phyloP scores from a whole-genome alignment of 805 yeast genomes.

The Barnettozyma pratensis region DNA sequence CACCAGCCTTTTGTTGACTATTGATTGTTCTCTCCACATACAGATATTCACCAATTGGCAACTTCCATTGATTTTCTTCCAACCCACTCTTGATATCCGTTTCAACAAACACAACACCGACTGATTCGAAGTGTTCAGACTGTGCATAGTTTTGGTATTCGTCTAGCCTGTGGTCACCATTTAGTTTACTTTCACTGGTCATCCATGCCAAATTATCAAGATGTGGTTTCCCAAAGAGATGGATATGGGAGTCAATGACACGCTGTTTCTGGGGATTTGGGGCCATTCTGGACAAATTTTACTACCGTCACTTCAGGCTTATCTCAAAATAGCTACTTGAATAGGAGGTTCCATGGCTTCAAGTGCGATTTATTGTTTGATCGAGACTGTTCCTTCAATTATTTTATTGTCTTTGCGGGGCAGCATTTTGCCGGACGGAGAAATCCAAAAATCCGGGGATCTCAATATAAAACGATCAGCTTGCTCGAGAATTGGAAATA shows the following conservation, averaged over 20 bases:
- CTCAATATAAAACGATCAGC: too few species aligned
- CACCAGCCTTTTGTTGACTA: slow-evolving; percentile 2
- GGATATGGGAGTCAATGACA: slow-evolving; percentile 20
- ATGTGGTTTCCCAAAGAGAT: slow-evolving; percentile 13
- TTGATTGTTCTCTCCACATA: slow-evolving; percentile 10
- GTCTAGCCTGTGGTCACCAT: slow-evolving; percentile 10
- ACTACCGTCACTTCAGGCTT: too few species aligned
- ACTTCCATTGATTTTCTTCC: slow-evolving; percentile 10
- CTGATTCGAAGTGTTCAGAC: not conserved
- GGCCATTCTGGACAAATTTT: not conserved
- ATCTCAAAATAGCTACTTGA: too few species aligned
- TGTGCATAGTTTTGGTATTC: slow-evolving; percentile 4
- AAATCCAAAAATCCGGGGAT: not conserved
- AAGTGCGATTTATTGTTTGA: too few species aligned
- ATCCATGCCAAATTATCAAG: slow-evolving; percentile 14
- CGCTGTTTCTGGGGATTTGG: not conserved
- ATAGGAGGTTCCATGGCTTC: too few species aligned
- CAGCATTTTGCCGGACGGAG: too few species aligned
- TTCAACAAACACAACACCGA: slow-evolving; percentile 16
- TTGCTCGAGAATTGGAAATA: too few species aligned
- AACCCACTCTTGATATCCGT: slow-evolving; percentile 14
- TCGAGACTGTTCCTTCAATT: too few species aligned
- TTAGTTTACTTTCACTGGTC: slow-evolving; percentile 8
- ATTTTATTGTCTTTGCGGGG: too few species aligned
- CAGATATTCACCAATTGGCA: slow-evolving; percentile 13